Evolutionary conservation across 2,329 filamentous ascomycete species (phyloP).

Genomic region (Talaromyces sp.): DNA sequence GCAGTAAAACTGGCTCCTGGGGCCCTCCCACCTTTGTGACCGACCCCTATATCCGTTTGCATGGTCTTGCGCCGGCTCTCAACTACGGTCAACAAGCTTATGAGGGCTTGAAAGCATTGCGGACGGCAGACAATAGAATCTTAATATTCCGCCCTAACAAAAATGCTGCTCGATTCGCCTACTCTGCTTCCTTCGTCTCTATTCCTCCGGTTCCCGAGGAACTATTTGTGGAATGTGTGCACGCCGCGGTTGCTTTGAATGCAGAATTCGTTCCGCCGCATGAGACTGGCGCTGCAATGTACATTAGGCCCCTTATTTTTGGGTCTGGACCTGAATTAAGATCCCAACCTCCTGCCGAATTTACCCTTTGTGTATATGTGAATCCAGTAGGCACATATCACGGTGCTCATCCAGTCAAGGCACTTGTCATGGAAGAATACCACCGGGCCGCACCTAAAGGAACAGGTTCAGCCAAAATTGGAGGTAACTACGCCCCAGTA

Average conservation of each 20-base stretch:
- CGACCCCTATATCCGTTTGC: conserved; percentile 53
- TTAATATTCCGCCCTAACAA: conserved; percentile 27
- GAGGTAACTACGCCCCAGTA: conserved; percentile 39
- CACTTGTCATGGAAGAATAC: conserved; percentile 35
- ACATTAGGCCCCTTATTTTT: conserved; percentile 36
- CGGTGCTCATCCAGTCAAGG: conserved; percentile 15
- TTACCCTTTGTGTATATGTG: conserved; percentile 33
- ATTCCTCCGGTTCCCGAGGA: conserved; percentile 32
- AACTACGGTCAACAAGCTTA: conserved; percentile 41
- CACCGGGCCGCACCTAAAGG: conserved; percentile 36
- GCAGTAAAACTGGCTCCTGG: conserved; percentile 51
- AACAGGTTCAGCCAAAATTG: conserved; percentile 34
- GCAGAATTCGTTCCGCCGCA: conserved; percentile 19
- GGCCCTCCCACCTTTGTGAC: conserved; percentile 50
- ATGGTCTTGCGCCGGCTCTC: conserved; percentile 54
- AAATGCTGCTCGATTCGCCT: conserved; percentile 31
- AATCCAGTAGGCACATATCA: conserved; percentile 19
- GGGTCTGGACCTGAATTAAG: conserved; percentile 27
- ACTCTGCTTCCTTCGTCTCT: conserved; percentile 28
- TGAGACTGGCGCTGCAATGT: conserved; percentile 29
- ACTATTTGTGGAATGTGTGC: conserved; percentile 24
- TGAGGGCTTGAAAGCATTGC: neutral
- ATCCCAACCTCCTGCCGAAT: conserved; percentile 25
- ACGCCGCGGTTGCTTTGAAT: neutral
- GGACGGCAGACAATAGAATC: neutral